phyloP scores from a whole-genome alignment of 495 filamentous ascomycete genomes.

The Astrothelium macrocarpum region DNA sequence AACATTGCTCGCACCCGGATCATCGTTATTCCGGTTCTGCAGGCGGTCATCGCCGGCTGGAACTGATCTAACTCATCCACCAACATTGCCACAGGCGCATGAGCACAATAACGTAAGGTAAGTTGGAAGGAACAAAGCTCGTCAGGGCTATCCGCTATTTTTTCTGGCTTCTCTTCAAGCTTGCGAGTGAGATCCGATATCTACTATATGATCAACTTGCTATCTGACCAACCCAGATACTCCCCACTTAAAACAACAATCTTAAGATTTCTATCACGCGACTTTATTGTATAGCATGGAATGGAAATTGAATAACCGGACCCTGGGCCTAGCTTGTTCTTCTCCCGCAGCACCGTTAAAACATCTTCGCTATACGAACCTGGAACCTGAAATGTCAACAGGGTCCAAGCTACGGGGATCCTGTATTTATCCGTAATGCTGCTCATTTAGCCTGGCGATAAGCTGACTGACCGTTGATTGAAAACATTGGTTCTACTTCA shows the following conservation, averaged over 20 bases:
- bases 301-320: not conserved
- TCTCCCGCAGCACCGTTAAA: not conserved
- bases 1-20: not conserved
- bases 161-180: too few relatives aligned
- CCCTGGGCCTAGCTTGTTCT: not conserved
- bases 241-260: not conserved
- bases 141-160: too few relatives aligned
- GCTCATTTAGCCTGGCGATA: conserved; percentile 1
- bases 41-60: not conserved
- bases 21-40: not conserved
- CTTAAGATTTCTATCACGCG: not conserved
- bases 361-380: not conserved
- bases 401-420: not conserved
- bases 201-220: too few relatives aligned
- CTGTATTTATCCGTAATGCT: not conserved
- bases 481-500: not conserved
- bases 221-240: not conserved
- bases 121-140: too few relatives aligned
- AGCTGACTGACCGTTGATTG: not conserved
- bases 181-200: too few relatives aligned
- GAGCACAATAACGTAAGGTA: not conserved
- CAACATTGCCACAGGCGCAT: not conserved
- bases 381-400: not conserved
- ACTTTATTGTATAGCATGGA: not conserved
- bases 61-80: not conserved